A percentile compares a stretch with the other conserved stretches of the same genome.
Conservation (phyloP, 371 early-diverging fungal genomes). For the Rhizopus arrhizus region DNA sequence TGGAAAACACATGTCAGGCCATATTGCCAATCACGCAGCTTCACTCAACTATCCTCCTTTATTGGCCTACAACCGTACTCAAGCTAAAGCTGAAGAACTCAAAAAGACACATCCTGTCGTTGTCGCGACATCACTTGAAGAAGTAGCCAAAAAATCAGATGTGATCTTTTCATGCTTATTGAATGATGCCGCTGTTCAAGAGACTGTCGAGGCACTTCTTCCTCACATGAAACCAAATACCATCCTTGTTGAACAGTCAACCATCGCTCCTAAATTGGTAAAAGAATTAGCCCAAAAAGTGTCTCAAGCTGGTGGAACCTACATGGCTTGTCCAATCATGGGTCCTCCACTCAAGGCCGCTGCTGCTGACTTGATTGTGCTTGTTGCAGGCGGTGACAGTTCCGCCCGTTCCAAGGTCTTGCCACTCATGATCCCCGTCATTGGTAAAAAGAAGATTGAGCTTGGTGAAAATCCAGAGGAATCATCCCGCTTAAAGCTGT, state of each 20-base stretch:
- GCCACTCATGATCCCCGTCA: conserved; percentile 34
- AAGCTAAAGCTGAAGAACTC: conserved; percentile 39
- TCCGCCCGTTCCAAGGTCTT: conserved; percentile 18
- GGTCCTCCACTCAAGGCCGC: conserved; percentile 45
- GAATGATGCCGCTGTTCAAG: conserved; percentile 50
- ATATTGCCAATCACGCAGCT: conserved; percentile 31
- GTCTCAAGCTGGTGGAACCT: conserved; percentile 15
- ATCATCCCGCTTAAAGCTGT: conserved; percentile 61
- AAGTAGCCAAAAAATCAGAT: conserved; percentile 40
- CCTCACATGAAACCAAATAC: conserved; percentile 27
- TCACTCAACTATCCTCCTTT: conserved; percentile 32
- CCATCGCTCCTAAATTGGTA: conserved; percentile 36
- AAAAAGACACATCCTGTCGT: conserved; percentile 24
- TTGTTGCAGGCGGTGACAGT: conserved; percentile 34
- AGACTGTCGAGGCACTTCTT: conserved; percentile 29
- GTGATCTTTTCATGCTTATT: conserved; percentile 56
- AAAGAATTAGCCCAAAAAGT: conserved; percentile 19
- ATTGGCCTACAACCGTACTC: conserved; percentile 57
- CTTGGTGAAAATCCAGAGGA: conserved; percentile 50
- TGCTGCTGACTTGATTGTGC: conserved; percentile 30
- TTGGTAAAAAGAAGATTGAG: conserved; percentile 46
- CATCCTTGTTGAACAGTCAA: conserved; percentile 49
- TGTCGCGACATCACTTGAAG: conserved; percentile 29
- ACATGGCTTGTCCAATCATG: conserved; percentile 46
- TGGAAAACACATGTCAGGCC: conserved; percentile 53